Conservation (phyloP, 2,329 filamentous ascomycete species). For the Claviceps cyperi region DNA sequence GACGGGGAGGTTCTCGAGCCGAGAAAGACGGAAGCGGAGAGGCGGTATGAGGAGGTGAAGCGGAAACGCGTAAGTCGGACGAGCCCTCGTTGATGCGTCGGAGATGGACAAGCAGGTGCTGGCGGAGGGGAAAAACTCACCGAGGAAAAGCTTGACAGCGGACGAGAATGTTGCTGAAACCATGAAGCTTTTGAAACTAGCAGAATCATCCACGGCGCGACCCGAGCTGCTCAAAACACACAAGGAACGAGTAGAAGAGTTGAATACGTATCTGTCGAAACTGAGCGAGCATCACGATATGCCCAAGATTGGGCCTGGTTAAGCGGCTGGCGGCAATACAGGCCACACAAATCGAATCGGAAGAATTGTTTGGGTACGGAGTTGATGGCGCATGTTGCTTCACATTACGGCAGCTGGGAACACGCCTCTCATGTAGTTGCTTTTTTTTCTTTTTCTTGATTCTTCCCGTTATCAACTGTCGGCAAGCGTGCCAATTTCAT, state of each 20-base stretch:
- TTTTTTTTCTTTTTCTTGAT: background rate
- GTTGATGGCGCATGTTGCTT: background rate
- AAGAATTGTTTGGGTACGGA: background rate
- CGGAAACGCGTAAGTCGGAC: slow-evolving; percentile 55
- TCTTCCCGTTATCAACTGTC: background rate
- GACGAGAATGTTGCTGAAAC: too few relatives aligned
- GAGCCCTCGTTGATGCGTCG: too few relatives aligned
- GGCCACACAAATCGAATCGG: background rate
- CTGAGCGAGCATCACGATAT: slow-evolving; percentile 98
- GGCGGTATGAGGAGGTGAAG: slow-evolving; percentile 64
- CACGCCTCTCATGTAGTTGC: background rate
- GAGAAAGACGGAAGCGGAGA: slow-evolving; percentile 73
- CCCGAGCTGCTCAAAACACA: slow-evolving; percentile 88
- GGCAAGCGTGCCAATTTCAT: background rate
- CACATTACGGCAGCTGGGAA: background rate
- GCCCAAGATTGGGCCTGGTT: slow-evolving; percentile 53
- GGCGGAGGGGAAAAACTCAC: background rate
- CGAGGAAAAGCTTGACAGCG: background rate
- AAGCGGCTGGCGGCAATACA: slow-evolving; percentile 8
- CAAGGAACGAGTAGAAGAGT: slow-evolving; percentile 88
- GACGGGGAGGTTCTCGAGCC: slow-evolving; percentile 14
- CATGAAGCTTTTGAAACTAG: slow-evolving; percentile 59
- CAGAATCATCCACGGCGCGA: slow-evolving; percentile 41
- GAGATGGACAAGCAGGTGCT: background rate
- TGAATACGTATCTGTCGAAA: slow-evolving; percentile 84